These are phyloP conservation scores for Primulina huaijiensis DNA, from an alignment of 257 asterid species.

Conservation along the genomic window DNA sequence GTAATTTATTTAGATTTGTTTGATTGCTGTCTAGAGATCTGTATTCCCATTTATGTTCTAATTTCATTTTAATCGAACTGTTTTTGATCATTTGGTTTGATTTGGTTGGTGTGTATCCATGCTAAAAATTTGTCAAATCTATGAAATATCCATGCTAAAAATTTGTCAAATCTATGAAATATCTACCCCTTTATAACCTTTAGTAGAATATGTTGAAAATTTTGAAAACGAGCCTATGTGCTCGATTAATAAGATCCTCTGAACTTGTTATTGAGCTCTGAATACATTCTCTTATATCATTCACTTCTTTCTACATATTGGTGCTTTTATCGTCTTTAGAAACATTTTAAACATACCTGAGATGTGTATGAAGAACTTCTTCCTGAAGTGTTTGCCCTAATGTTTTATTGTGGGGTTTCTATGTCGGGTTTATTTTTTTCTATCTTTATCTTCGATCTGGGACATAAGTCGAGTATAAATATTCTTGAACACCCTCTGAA, in stretches of 20 bases:
- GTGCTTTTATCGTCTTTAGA: background rate
- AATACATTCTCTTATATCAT: background rate
- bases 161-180: background rate
- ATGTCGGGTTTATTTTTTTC: background rate
- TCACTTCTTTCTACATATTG: background rate
- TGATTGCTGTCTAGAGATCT: slow-evolving; percentile 15
- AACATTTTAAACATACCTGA: background rate
- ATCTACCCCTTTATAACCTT: background rate
- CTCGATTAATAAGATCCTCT: background rate
- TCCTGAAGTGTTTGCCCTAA: background rate
- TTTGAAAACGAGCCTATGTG: no score
- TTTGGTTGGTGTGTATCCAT: background rate
- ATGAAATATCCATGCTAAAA: background rate
- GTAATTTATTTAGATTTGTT: slow-evolving; percentile 18
- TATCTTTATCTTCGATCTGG: background rate
- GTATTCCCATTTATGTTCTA: slow-evolving; percentile 16
- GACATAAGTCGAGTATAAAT: background rate
- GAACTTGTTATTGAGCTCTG: background rate
- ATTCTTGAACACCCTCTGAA: background rate
- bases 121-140: background rate
- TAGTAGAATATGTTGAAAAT: background rate
- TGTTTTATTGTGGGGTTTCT: background rate
- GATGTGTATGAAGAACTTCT: background rate
- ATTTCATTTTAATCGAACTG: slow-evolving; percentile 3
- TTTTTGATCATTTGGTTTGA: background rate